Percentiles rank a stretch among this genome's conserved stretches.
Conservation (phyloP, 768 basidiomycete species). For the Lactarius sanguifluus region DNA sequence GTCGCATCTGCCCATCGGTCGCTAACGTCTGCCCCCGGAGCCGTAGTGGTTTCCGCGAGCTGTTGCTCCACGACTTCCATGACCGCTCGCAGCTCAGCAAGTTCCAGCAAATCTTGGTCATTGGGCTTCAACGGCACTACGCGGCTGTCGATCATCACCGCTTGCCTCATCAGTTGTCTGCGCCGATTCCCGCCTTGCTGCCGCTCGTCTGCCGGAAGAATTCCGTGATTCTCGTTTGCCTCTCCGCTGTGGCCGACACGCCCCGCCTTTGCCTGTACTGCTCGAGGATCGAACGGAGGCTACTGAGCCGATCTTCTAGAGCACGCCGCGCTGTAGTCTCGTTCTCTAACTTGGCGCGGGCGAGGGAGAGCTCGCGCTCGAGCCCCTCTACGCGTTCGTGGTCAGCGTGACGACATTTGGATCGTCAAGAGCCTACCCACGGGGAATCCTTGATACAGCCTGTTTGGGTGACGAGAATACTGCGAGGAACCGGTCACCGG, state of each 20-base stretch:
- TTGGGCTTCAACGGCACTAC: slow-evolving; percentile 88
- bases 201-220: too few relatives aligned
- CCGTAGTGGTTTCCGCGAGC: slow-evolving; percentile 55
- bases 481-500: slow-evolving; percentile 33
- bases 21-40: slow-evolving; percentile 52
- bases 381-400: slow-evolving; percentile 52
- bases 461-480: slow-evolving; percentile 75
- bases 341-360: slow-evolving; percentile 59
- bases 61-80: slow-evolving; percentile 60
- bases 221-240: slow-evolving; percentile 59
- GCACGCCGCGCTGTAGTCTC: slow-evolving; percentile 57
- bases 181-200: background rate
- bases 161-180: slow-evolving; percentile 53
- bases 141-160: slow-evolving; percentile 59
- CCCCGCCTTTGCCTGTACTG: slow-evolving; percentile 52
- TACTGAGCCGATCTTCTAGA: slow-evolving; percentile 60
- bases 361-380: slow-evolving; percentile 64
- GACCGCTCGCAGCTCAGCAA: slow-evolving; percentile 65
- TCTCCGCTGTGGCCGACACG: slow-evolving; percentile 57
- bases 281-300: slow-evolving; percentile 54
- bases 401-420: slow-evolving; percentile 31
- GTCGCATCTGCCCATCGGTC: slow-evolving; percentile 52
- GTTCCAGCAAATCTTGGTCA: slow-evolving; percentile 85
- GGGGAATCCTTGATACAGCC: slow-evolving; percentile 61
- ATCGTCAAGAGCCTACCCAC: slow-evolving; percentile 45